phyloP scores from a whole-genome alignment of 768 basidiomycete species.

The Suillus plorans region DNA sequence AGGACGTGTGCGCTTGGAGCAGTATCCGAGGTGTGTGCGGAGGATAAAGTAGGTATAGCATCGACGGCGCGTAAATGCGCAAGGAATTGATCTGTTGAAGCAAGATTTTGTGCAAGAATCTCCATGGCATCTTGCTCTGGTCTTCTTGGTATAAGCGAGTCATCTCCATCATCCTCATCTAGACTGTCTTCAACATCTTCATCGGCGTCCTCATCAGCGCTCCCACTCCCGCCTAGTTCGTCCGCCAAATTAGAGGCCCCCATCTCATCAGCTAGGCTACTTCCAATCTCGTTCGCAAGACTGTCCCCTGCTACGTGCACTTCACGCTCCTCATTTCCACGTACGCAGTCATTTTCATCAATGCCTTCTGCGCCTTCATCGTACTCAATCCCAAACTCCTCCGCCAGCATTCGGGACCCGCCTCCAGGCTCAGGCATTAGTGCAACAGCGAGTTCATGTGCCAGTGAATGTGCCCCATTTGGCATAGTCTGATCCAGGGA shows the following conservation, averaged over 20 bases:
- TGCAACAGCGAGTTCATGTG: conserved; percentile 84
- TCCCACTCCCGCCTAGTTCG: conserved; percentile 19
- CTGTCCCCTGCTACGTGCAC: conserved; percentile 18
- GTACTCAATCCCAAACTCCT: conserved; percentile 89
- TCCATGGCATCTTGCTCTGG: conserved; percentile 63
- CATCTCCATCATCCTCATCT: conserved; percentile 29
- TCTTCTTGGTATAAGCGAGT: conserved; percentile 22
- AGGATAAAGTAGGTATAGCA: conserved; percentile 40
- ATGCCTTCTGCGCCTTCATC: conserved; percentile 86
- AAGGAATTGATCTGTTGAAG: conserved; percentile 77
- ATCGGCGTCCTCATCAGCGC: conserved; percentile 10
- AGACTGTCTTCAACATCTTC: conserved; percentile 13
- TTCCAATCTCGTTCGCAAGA: conserved; percentile 26
- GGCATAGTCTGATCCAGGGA: conserved; percentile 31
- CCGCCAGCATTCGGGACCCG: conserved; percentile 69
- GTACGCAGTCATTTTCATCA: conserved; percentile 44
- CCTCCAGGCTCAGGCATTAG: conserved; percentile 84
- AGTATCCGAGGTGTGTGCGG: conserved; percentile 28
- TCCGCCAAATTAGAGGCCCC: conserved; percentile 42
- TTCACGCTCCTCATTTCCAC: conserved; percentile 31
- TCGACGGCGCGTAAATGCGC: conserved; percentile 71
- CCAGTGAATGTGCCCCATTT: conserved; percentile 59
- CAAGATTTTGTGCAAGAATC: conserved; percentile 69
- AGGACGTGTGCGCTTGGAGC: conserved; percentile 35
- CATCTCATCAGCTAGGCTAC: conserved; percentile 19